Base-by-base conservation (phyloP, 345 rosid genomes). In the Gossypium herbaceum region DNA sequence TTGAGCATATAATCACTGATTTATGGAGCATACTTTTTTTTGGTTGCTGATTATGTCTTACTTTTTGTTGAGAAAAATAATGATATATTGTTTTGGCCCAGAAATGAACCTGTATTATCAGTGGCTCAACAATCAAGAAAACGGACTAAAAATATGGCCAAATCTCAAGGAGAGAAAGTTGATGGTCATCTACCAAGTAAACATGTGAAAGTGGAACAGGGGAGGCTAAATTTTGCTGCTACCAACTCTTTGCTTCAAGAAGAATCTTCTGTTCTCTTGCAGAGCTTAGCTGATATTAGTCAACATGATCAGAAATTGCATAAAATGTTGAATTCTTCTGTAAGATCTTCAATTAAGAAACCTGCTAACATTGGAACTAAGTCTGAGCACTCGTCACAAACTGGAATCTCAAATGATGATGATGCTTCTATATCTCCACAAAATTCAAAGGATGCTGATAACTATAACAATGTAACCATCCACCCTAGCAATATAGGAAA, bases 121-220 rank as follows among this genome's bases (percentile, higher is more conserved):
- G 27, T 50, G 62, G 60, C 78, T 59, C 17, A 19, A 52, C 86
- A 79, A 24, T 63, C 74, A 55, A 84, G 78, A 76, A 84, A 81
- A 65, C 76, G 82, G 50, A 79, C 68, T 43, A 77, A 75, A 61
- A 60, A 68, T 50, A 39, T 52, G 15, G 39, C 25, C 17, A 75
- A 75, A 51, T 72, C 76, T 60, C 47, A 69, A 27, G 79, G 50
- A 25, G 81, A 81, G 65, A 81, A 57, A 15, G 73, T 48, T 58
- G 74, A 75, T 64, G 74, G 73, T 67, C 39, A 19, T 29, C 20
- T 75, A 50, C 75, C 52, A 10, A 75, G 51, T 62, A 79, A 84
- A 69, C 75, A 74, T 62, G 71, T 77, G 27, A 83, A 73, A 74
- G 22, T 76, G 74, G 84, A 79, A 59, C 77, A 72, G 51, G 77